These are phyloP conservation scores for Rhytidiadelphus loreus DNA, from an alignment of 225 moss, liverwort and hornwort species.

Conservation along the genomic window DNA sequence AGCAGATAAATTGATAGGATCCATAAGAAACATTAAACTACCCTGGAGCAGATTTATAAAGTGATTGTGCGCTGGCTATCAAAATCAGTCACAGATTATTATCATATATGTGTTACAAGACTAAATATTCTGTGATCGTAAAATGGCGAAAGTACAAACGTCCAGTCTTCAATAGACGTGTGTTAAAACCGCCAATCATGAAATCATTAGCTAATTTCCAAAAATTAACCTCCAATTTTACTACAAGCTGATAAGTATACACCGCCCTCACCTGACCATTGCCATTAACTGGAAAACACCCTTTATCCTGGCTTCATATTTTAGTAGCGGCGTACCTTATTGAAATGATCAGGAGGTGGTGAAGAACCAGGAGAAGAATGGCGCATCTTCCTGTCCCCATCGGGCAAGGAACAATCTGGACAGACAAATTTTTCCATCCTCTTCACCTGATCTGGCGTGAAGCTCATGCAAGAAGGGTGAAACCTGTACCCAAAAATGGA, in stretches of 20 bases:
- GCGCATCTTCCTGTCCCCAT: conserved; percentile 66
- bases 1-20: not conserved
- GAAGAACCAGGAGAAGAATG: conserved; percentile 60
- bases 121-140: not conserved
- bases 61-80: not conserved
- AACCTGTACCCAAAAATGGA: conserved; percentile 35
- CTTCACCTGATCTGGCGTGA: conserved; percentile 80
- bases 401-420: conserved; percentile 74
- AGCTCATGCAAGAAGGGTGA: conserved; percentile 84
- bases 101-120: not conserved
- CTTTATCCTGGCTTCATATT: not conserved
- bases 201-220: not conserved
- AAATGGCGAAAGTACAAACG: not conserved
- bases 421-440: conserved; percentile 83
- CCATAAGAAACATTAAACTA: not conserved
- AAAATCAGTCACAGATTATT: not conserved
- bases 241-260: not conserved
- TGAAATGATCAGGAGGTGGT: conserved; percentile 48
- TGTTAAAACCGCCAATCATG: not conserved
- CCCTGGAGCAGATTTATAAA: not conserved
- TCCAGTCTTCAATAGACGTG: not conserved
- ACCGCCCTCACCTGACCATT: not conserved
- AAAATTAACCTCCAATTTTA: not conserved
- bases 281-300: not conserved
- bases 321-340: conserved; percentile 40